These are phyloP conservation scores for Apophysomyces sp. DNA, from an alignment of 371 early-diverging fungal species.

Conservation along the genomic window DNA sequence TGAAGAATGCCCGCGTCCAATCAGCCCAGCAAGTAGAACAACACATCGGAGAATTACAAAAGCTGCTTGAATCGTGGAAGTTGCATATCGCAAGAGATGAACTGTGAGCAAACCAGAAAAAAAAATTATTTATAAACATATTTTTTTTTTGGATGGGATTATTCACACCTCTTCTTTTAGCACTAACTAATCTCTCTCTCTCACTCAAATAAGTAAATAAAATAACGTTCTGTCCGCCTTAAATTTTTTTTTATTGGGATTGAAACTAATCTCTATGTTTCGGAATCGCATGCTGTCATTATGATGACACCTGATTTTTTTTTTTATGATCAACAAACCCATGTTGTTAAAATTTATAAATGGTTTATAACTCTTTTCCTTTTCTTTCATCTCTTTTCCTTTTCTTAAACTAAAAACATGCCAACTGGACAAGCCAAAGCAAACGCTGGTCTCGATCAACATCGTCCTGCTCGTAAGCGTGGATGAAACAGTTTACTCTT, in stretches of 20 bases:
- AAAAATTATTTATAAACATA: no score
- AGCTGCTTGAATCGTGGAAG: slow-evolving; percentile 33
- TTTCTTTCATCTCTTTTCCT: background rate
- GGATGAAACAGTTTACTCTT: no score
- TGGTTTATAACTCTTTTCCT: background rate
- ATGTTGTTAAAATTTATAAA: background rate
- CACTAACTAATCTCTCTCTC: no score
- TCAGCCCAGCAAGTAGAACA: slow-evolving; percentile 32
- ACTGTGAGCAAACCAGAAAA: slow-evolving; percentile 15
- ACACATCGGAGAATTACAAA: slow-evolving; percentile 39
- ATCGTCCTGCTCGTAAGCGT: background rate
- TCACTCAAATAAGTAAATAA: no score
- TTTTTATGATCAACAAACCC: background rate
- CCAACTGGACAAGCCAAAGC: background rate
- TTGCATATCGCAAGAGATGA: slow-evolving; percentile 20
- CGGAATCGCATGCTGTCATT: background rate
- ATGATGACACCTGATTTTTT: background rate
- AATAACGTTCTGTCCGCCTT: no score
- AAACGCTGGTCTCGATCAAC: background rate
- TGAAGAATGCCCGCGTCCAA: slow-evolving; percentile 35
- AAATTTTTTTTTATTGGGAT: background rate
- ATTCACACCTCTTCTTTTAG: no score
- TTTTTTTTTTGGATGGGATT: no score
- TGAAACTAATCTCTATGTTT: no score
- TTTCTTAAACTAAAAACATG: no score